Conservation (phyloP, 2,329 filamentous ascomycete genomes). For the Diplodia corticola region DNA sequence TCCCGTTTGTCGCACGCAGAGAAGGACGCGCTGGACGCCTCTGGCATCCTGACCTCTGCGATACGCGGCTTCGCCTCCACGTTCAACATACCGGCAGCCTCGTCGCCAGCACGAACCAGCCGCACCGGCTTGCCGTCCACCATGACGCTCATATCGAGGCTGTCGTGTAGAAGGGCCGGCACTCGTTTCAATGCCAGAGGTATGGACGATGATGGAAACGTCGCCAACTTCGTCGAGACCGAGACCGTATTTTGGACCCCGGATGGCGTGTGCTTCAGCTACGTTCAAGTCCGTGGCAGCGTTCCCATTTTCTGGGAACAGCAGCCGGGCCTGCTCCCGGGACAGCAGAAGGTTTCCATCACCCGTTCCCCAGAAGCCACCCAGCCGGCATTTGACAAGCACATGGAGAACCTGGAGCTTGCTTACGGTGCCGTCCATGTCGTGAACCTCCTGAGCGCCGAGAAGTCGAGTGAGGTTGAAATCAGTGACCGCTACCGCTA, state of each 20-base stretch:
- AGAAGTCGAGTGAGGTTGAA: slow-evolving; percentile 83
- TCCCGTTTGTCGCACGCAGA: slow-evolving; percentile 75
- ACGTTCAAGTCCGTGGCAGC: slow-evolving; percentile 87
- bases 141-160: slow-evolving; percentile 84
- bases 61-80: slow-evolving; percentile 91
- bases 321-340: slow-evolving; percentile 79
- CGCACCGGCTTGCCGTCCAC: slow-evolving; percentile 75
- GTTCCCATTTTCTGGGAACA: slow-evolving; percentile 99
- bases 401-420: slow-evolving; percentile 83
- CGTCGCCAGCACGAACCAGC: slow-evolving; percentile 67
- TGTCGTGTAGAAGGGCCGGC: slow-evolving; percentile 87
- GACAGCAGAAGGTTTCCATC: slow-evolving; percentile 90
- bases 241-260: slow-evolving; percentile 91
- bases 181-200: slow-evolving; percentile 96
- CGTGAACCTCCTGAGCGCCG: slow-evolving; percentile 88
- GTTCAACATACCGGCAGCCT: slow-evolving; percentile 76
- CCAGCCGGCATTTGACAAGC: slow-evolving; percentile 91
- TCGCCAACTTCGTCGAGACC: slow-evolving; percentile 98
- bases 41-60: slow-evolving; percentile 85
- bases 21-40: slow-evolving; percentile 76
- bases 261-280: slow-evolving; percentile 79
- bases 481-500: slow-evolving; percentile 76
- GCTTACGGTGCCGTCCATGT: slow-evolving; percentile 90
- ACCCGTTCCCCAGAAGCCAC: slow-evolving; percentile 87
- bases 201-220: slow-evolving; percentile 95